These are phyloP conservation scores for Penicillium sp. DNA, from an alignment of 2,329 filamentous ascomycete species.

Conservation along the genomic window DNA sequence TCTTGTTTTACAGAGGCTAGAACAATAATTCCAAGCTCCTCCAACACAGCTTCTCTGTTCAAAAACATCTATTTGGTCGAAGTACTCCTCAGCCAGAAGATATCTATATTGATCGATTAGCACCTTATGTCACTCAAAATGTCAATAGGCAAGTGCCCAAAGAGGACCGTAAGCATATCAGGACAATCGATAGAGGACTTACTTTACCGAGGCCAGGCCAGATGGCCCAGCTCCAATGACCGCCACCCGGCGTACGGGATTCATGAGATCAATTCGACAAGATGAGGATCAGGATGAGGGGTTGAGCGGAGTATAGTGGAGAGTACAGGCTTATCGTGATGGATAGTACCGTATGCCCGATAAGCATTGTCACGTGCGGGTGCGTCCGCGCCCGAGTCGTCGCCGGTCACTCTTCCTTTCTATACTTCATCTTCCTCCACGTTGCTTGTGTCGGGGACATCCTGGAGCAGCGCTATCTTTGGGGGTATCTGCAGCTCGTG, in stretches of 20 bases:
- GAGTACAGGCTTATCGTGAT: neutral
- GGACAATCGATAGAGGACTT: constrained; percentile 13
- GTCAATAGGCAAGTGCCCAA: neutral
- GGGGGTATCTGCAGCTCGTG: neutral
- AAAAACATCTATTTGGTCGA: constrained; percentile 70
- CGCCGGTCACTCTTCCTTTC: neutral
- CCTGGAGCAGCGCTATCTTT: neutral
- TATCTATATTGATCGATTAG: constrained; percentile 51
- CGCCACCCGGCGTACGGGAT: constrained; percentile 53
- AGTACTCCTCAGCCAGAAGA: constrained; percentile 67
- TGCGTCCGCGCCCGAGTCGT: neutral
- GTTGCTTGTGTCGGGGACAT: neutral
- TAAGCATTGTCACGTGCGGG: neutral
- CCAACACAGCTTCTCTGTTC: constrained; percentile 77
- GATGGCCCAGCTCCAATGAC: constrained; percentile 80
- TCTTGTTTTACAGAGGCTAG: constrained; percentile 47
- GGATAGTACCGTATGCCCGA: neutral
- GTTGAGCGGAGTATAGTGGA: neutral
- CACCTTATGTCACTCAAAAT: neutral
- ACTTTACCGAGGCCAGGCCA: constrained; percentile 74
- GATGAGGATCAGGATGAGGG: neutral
- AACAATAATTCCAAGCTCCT: constrained; percentile 82
- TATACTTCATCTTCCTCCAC: neutral
- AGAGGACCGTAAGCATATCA: neutral
- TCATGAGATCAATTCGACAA: constrained; percentile 13